phyloP scores from a whole-genome alignment of 331 rosid genomes.

The Dryas integrifolia region DNA sequence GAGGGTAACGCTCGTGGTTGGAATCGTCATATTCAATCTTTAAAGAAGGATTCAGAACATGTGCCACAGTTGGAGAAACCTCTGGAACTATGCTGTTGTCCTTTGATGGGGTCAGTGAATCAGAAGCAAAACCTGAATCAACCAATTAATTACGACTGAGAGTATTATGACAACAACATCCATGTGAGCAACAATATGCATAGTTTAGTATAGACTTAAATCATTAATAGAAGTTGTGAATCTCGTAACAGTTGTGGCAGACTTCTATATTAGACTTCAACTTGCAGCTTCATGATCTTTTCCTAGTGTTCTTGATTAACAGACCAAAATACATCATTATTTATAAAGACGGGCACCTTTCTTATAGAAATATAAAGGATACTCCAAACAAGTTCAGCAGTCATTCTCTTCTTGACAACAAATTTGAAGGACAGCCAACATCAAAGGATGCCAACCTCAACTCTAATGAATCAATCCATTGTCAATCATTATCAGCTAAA shows the following conservation, averaged over 20 bases:
- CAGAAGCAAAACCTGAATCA: conserved; percentile 40
- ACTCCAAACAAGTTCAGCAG: background rate
- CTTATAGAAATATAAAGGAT: background rate
- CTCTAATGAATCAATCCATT: background rate
- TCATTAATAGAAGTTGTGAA: background rate
- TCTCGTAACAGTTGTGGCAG: background rate
- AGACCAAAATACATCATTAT: background rate
- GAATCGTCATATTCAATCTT: conserved; percentile 40
- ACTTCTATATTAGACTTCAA: background rate
- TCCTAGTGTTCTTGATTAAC: background rate
- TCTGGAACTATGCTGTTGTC: conserved; percentile 36
- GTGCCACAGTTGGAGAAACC: conserved; percentile 43
- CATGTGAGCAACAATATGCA: background rate
- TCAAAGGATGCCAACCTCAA: background rate
- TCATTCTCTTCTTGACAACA: background rate
- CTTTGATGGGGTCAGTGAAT: conserved; percentile 23
- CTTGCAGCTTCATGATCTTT: conserved; percentile 3
- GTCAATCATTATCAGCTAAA: background rate
- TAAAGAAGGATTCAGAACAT: conserved; percentile 42
- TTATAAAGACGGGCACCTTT: background rate
- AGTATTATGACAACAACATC: background rate
- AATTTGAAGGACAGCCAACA: no score
- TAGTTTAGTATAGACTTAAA: background rate
- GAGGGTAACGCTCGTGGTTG: conserved; percentile 49
- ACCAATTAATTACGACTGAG: background rate